Evolutionary conservation across 345 rosid species (phyloP).

Genomic region (Eucalyptus caleyi): DNA sequence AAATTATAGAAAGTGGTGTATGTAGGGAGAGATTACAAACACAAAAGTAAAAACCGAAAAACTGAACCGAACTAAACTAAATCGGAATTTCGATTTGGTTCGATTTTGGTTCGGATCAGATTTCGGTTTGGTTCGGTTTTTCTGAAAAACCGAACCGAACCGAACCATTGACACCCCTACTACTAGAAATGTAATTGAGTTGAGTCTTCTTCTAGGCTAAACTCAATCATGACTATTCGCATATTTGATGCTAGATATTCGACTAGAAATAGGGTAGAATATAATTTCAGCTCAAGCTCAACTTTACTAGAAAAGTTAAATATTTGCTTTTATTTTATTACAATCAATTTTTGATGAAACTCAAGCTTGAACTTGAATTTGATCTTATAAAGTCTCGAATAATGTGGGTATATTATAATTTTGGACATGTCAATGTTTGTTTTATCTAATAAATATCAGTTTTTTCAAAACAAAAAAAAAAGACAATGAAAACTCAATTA

Average conservation of each 20-base stretch:
- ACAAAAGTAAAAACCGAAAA: too few relatives aligned
- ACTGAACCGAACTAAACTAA: too few relatives aligned
- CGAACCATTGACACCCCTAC: too few relatives aligned
- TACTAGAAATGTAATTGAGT: background rate
- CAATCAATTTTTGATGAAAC: background rate
- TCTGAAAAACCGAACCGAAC: too few relatives aligned
- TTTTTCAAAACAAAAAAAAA: background rate
- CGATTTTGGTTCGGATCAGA: too few relatives aligned
- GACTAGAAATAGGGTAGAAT: background rate
- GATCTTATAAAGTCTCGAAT: too few relatives aligned
- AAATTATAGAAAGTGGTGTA: too few relatives aligned
- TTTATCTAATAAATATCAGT: background rate
- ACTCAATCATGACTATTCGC: background rate
- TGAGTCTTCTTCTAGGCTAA: background rate
- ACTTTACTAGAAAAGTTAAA: background rate
- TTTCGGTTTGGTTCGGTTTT: too few relatives aligned
- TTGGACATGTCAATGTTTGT: background rate
- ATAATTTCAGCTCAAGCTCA: background rate
- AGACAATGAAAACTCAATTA: background rate
- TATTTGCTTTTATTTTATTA: background rate
- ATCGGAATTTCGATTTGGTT: too few relatives aligned
- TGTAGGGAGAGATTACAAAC: too few relatives aligned
- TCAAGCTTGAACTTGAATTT: background rate
- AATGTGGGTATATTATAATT: background rate
- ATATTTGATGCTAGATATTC: background rate